phyloP scores from a whole-genome alignment of 1,139 yeast species.

The Yamadazyma conglobata region DNA sequence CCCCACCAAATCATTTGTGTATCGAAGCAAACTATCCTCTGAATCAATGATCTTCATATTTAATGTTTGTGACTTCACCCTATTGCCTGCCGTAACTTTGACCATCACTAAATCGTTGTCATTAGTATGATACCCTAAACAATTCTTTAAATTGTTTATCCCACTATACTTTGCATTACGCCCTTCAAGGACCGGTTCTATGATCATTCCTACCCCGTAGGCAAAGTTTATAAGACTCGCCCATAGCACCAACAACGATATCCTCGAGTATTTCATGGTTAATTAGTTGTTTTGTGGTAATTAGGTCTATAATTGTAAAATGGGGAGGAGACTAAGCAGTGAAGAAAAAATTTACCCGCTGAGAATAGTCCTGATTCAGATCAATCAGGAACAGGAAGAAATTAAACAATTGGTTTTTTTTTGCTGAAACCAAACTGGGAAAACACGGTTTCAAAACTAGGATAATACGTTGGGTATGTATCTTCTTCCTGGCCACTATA shows the following conservation, averaged over 20 bases:
- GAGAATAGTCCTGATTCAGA: too few species aligned
- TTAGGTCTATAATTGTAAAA: too few species aligned
- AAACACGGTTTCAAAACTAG: too few species aligned
- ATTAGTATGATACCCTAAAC: conserved; percentile 39
- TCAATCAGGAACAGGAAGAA: too few species aligned
- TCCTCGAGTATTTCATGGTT: conserved; percentile 1
- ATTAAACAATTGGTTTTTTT: too few species aligned
- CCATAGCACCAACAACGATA: conserved; percentile 3
- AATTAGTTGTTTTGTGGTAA: too few species aligned
- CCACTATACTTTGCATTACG: conserved; percentile 27
- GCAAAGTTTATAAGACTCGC: conserved; percentile 5
- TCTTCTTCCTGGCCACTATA: too few species aligned
- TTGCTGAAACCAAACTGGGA: too few species aligned
- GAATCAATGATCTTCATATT: conserved; percentile 39
- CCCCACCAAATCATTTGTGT: conserved; percentile 25
- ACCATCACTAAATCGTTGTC: conserved; percentile 38
- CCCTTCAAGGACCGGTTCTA: conserved; percentile 14
- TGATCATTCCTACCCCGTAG: conserved; percentile 13
- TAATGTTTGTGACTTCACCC: conserved; percentile 30
- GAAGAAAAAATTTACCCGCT: too few species aligned
- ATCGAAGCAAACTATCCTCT: conserved; percentile 33
- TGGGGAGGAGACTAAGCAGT: too few species aligned
- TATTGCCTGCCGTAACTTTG: conserved; percentile 28
- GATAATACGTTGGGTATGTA: too few species aligned
- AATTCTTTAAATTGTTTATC: conserved; percentile 26